Percentiles rank a stretch among this genome's conserved stretches.
Evolutionary conservation across 2,329 filamentous ascomycete genomes (phyloP).

Genomic region (Trematosphaeria pertusa): DNA sequence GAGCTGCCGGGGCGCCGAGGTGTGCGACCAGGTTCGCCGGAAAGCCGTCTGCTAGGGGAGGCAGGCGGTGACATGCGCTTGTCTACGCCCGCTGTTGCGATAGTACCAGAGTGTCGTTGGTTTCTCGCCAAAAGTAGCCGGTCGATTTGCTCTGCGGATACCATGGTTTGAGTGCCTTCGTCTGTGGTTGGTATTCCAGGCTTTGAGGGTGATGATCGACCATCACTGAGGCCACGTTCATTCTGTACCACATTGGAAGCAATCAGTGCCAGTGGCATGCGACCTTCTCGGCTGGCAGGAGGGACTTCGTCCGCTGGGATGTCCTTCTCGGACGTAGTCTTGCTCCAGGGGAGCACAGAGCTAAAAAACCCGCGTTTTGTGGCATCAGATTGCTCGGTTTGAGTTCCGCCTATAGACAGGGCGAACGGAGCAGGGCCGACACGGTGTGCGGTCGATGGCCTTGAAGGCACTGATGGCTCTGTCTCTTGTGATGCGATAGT

Average conservation of each 20-base stretch:
- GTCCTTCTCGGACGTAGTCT: constrained; percentile 28
- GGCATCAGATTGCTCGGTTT: constrained; percentile 29
- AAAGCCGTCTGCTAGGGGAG: constrained; percentile 42
- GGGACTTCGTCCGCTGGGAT: constrained; percentile 7
- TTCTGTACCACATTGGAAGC: constrained; percentile 27
- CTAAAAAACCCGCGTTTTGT: constrained; percentile 50
- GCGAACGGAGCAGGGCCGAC: constrained; percentile 16
- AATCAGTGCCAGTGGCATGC: constrained; percentile 33
- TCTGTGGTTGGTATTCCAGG: constrained; percentile 61
- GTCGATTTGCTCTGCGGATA: constrained; percentile 85
- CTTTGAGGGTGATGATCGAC: constrained; percentile 24
- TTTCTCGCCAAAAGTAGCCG: constrained; percentile 69
- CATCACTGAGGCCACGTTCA: constrained; percentile 28
- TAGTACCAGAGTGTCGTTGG: constrained; percentile 33
- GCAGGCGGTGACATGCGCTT: constrained; percentile 41
- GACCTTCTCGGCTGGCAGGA: constrained; percentile 19
- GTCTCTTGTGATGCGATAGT: constrained; percentile 35
- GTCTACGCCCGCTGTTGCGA: constrained; percentile 38
- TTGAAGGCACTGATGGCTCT: constrained; percentile 35
- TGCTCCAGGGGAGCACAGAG: constrained; percentile 56
- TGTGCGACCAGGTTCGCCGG: constrained; percentile 36
- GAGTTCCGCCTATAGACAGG: constrained; percentile 15
- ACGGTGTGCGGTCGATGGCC: constrained; percentile 41
- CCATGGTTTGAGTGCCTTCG: constrained; percentile 79
- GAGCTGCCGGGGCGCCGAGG: constrained; percentile 73